phyloP scores from a whole-genome alignment of 2,329 filamentous ascomycete species.

The Claviceps pazoutovae region DNA sequence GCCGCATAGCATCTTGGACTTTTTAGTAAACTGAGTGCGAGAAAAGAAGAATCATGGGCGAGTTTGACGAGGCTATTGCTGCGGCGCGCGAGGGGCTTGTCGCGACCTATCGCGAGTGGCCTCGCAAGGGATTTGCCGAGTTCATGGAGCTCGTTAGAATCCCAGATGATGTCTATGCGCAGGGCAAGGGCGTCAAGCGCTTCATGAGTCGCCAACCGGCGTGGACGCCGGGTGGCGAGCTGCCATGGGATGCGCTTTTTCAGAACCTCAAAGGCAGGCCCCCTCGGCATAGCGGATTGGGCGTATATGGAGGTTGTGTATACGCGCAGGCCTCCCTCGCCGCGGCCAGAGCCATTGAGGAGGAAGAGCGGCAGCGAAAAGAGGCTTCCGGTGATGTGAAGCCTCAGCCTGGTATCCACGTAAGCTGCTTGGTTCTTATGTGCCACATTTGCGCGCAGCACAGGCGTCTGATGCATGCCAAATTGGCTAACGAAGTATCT shows the following conservation, averaged over 20 bases:
- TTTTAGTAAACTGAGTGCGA: not conserved
- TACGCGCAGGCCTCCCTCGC: slow-evolving; percentile 24
- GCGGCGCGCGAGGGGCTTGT: not conserved
- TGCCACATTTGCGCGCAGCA: no score
- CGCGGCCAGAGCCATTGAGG: slow-evolving; percentile 19
- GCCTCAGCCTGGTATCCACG: slow-evolving; percentile 22
- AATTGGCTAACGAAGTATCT: not conserved
- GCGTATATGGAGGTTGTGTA: slow-evolving; percentile 24
- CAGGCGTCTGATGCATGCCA: no score
- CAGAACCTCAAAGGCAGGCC: slow-evolving; percentile 6
- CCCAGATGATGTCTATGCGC: slow-evolving; percentile 5
- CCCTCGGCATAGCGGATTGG: slow-evolving; percentile 6
- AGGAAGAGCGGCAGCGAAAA: slow-evolving; percentile 14
- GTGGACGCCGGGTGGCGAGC: slow-evolving; percentile 18
- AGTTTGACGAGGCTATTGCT: slow-evolving; percentile 1
- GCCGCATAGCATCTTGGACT: not conserved
- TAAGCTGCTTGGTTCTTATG: slow-evolving; percentile 11
- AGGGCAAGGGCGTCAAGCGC: slow-evolving; percentile 7
- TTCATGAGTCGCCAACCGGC: slow-evolving; percentile 20
- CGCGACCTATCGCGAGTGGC: slow-evolving; percentile 3
- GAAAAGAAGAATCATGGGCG: not conserved
- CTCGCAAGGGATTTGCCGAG: slow-evolving; percentile 17
- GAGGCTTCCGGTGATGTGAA: slow-evolving; percentile 2
- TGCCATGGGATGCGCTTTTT: slow-evolving; percentile 15
- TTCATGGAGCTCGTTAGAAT: slow-evolving; percentile 15